phyloP scores from a whole-genome alignment of 2,329 filamentous ascomycete species.

The Periconia sp. region DNA sequence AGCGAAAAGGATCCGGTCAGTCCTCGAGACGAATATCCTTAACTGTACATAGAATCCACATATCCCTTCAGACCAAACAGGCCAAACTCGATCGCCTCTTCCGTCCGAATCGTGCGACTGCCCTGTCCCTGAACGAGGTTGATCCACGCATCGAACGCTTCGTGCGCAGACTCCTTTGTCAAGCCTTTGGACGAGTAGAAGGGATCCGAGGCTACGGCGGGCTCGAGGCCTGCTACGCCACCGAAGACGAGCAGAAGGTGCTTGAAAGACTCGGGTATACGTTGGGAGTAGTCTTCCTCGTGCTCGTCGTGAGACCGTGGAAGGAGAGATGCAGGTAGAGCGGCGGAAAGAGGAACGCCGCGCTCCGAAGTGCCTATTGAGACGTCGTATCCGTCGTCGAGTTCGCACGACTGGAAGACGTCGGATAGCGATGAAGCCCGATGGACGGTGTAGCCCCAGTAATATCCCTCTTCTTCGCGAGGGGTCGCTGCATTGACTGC shows the following conservation, averaged over 20 bases:
- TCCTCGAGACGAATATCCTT: too few relatives aligned
- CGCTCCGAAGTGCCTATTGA: conserved; percentile 85
- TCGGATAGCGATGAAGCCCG: conserved; percentile 69
- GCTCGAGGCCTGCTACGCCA: conserved; percentile 79
- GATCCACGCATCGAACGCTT: conserved; percentile 84
- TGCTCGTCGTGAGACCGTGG: neutral
- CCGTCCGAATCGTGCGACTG: conserved; percentile 80
- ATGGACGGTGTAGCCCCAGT: conserved; percentile 82
- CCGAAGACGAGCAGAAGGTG: conserved; percentile 83
- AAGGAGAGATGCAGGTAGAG: conserved; percentile 29
- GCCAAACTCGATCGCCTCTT: conserved; percentile 81
- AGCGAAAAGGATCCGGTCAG: too few relatives aligned
- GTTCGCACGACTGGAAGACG: conserved; percentile 79
- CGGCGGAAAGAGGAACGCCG: conserved; percentile 57
- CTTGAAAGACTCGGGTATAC: conserved; percentile 59
- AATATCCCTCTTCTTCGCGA: conserved; percentile 78
- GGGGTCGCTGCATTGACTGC: conserved; percentile 73
- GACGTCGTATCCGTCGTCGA: conserved; percentile 79
- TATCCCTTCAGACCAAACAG: conserved; percentile 68
- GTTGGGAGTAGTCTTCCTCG: too few relatives aligned
- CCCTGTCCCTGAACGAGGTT: conserved; percentile 82
- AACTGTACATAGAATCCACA: conserved; percentile 28
- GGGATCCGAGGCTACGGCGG: conserved; percentile 68
- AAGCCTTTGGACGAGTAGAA: conserved; percentile 68
- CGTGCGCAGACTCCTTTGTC: conserved; percentile 66